Base-by-base conservation (phyloP, 2,329 filamentous ascomycete species). In the Penicillium griseofulvum region DNA sequence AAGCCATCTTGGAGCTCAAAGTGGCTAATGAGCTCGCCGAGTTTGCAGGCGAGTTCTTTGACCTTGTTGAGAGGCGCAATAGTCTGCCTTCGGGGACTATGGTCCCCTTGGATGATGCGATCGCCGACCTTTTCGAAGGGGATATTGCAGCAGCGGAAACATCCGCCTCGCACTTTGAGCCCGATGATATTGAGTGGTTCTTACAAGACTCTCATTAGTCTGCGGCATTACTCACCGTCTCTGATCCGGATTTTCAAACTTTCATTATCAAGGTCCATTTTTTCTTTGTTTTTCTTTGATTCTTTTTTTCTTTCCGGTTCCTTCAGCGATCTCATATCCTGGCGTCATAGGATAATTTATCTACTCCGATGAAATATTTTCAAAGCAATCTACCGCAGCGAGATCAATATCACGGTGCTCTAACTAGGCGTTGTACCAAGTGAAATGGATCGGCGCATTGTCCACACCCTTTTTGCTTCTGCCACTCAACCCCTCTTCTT, bases 1-100 rank as follows among this genome's bases (percentile, higher is more conserved):
- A 76, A 46, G 68, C 69, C 2, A 74, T 75, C 11, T 56, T 76
- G 10, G 72, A 75, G 54, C 62, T 66, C 16, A 76, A 76, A 47
- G 60, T 76, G n/a, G 74, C 74, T 19, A 75, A 76, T 48, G 73
- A 76, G 58, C 65, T 75, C 39, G 74, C 73, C 6, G 73, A 73
- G 46, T 74, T 67, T 62, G 74, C 73, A 0, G 73, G 74, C 4
- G 70, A 76, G 51, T 76, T 76, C 62, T 73, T 76, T 52, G 65
- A 64, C 52, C 54, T 54, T 16, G 45, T 75, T 29, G 69, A 70
- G 37, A 56, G 47, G n/a, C 57, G 43, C 34, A 34, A 34, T 16
- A 34, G 36, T 36, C 34, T 37, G 14, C 41, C 52, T 22, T 51
- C 52, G 33, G 39, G 19, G 26, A 34, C 28, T 24, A 31, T 17